These are phyloP conservation scores for Magnaporthiopsis poae DNA, from an alignment of 2,329 filamentous ascomycete genomes.

Conservation along the genomic window DNA sequence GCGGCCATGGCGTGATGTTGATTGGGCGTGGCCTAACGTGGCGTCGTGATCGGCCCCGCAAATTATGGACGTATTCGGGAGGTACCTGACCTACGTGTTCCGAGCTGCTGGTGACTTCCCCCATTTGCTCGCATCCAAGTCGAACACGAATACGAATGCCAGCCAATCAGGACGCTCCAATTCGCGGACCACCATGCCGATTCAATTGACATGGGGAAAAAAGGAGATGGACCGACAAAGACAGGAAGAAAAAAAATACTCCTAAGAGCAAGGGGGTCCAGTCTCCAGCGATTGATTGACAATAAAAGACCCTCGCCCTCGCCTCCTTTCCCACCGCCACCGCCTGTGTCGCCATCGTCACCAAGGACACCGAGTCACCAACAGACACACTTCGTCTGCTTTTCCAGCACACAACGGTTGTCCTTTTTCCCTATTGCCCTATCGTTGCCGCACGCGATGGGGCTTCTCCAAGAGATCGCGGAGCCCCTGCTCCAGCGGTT, in stretches of 20 bases:
- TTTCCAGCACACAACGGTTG: background rate
- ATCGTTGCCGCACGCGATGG: constrained; percentile 32
- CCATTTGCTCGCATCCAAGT: background rate
- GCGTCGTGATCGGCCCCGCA: background rate
- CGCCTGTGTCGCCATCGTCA: background rate
- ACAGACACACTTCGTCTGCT: background rate
- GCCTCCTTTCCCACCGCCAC: background rate
- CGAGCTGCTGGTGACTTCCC: background rate
- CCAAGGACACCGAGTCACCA: background rate
- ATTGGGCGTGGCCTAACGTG: background rate
- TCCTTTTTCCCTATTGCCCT: background rate
- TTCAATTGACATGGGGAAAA: background rate
- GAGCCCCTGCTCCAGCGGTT: constrained; percentile 42
- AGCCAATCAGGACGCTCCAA: background rate
- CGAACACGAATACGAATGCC: background rate
- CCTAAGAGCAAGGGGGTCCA: background rate
- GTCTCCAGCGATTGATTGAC: background rate
- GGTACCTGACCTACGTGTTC: background rate
- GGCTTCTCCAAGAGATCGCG: constrained; percentile 42
- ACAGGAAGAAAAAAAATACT: background rate
- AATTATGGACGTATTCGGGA: background rate
- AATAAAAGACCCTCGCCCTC: background rate
- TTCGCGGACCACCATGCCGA: background rate
- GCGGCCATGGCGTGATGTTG: background rate
- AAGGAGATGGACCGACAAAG: background rate